Evolutionary conservation across 2,329 filamentous ascomycete genomes (phyloP), one percentile per base, ranked within the genome.

Genomic region (Colletotrichum tamarilloi): DNA sequence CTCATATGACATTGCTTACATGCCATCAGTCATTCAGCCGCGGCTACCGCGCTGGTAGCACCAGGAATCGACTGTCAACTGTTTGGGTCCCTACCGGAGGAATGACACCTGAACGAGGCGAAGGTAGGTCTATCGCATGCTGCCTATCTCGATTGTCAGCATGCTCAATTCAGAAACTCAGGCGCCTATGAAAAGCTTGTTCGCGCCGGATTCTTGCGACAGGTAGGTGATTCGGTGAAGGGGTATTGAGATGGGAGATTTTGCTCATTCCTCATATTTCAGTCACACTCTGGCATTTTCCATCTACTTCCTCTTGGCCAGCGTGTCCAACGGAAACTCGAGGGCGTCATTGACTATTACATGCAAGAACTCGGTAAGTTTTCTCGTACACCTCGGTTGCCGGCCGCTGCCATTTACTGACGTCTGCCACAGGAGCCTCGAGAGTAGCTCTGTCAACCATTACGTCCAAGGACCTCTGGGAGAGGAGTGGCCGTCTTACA

Each of bases 201-300:
- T 53, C 88, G 92, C 68, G 93, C 91, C 63, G 94, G 94, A 1
- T 95, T 93, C 78, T 81, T 95, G 58, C 91, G 93, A 74, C 92
- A 95, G 85, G 92, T 93, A 75, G 77, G 83, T 80, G 3, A 4
- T n/a, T 19, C 14, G 35, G n/a, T 8, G 32, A 56, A 30, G 14
- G 5, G n/a, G 9, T 32, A 26, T 38, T 49, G 12, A 42, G 24
- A n/a, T 9, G 16, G 8, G 19, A 22, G n/a, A n/a, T 8, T 28
- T 35, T 28, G n/a, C 28, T 74, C 38, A 53, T 28, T 22, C 30
- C 35, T 74, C 28, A 69, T 26, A 30, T 58, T n/a, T 56, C 42
- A 95, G 91, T 92, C 95, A 24, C 93, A 98, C 80, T 91, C 95
- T 8, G 97, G 97, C 32, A 91, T 98, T 46, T 99, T 98, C 78